A percentile compares a stretch with the other conserved stretches of the same genome.
Conservation (phyloP, 441 rosid genomes). For the Syzygium syzygioides region DNA sequence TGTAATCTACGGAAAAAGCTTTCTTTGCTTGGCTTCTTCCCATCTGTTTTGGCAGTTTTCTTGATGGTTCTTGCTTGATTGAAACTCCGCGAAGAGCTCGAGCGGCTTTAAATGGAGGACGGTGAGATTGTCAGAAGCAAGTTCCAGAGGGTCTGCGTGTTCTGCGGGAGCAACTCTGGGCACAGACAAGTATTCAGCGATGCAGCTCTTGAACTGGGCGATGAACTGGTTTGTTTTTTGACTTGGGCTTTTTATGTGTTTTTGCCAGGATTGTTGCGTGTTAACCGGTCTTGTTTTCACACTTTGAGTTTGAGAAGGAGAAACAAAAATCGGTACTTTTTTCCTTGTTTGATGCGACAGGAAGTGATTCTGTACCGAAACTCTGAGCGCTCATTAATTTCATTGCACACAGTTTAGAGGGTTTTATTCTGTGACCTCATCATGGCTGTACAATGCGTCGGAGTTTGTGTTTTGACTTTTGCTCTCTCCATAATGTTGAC, state of each 20-base stretch:
- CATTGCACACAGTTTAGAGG: not conserved
- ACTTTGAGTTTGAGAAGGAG: not conserved
- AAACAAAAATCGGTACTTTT: not conserved
- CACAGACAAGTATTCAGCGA: slow-evolving; percentile 67
- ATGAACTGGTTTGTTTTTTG: slow-evolving; percentile 64
- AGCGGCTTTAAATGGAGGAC: slow-evolving; percentile 41
- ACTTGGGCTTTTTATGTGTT: not conserved
- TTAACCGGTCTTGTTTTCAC: not conserved
- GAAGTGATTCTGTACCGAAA: not conserved
- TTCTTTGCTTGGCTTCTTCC: not conserved
- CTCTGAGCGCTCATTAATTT: not conserved
- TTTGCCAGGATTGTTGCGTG: not conserved
- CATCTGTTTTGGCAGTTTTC: not conserved
- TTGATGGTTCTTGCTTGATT: not conserved
- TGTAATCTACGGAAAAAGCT: not conserved
- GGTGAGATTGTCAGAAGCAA: slow-evolving; percentile 24
- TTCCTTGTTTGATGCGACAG: not conserved
- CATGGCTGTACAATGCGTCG: not conserved
- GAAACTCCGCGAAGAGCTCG: not conserved
- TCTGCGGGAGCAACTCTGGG: slow-evolving; percentile 90
- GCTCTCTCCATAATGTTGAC: not conserved
- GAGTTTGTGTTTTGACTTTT: not conserved
- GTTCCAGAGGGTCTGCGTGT: slow-evolving; percentile 79
- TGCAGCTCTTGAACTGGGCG: slow-evolving; percentile 85
- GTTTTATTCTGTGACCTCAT: not conserved